A percentile compares a stretch with the other conserved stretches of the same genome.
Conservation (phyloP, 2,329 filamentous ascomycete species). For the Claviceps arundinis region DNA sequence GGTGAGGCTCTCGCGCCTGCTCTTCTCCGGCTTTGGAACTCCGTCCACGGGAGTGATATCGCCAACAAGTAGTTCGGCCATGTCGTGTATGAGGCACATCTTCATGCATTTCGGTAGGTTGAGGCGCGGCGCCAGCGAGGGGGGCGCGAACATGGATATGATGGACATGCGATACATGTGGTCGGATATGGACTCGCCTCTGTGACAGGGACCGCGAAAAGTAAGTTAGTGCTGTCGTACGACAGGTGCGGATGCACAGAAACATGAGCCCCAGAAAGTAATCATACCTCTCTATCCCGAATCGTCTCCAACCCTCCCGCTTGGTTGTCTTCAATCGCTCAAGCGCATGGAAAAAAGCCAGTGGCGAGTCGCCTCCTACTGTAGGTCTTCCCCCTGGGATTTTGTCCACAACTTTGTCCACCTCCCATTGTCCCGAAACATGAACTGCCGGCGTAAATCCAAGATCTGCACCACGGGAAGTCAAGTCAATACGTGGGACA, state of each 20-base stretch:
- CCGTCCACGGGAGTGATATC: slow-evolving; percentile 92
- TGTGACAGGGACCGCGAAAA: slow-evolving; percentile 13
- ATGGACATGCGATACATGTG: slow-evolving; percentile 99
- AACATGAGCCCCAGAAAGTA: not conserved
- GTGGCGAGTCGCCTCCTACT: slow-evolving; percentile 55
- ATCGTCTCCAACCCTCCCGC: slow-evolving; percentile 88
- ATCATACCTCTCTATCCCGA: slow-evolving; percentile 51
- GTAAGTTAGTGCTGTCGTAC: not conserved
- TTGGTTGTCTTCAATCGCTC: slow-evolving; percentile 93
- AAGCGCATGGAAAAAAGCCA: slow-evolving; percentile 90
- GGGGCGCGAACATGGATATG: slow-evolving; percentile 82
- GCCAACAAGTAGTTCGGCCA: slow-evolving; percentile 89
- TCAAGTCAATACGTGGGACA: not conserved
- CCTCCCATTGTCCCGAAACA: slow-evolving; percentile 37
- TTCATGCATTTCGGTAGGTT: slow-evolving; percentile 76
- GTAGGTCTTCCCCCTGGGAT: slow-evolving; percentile 41
- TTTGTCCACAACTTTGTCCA: slow-evolving; percentile 50
- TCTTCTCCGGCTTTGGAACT: slow-evolving; percentile 78
- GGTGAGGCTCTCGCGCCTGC: slow-evolving; percentile 67
- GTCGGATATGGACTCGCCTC: slow-evolving; percentile 84
- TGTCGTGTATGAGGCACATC: slow-evolving; percentile 95
- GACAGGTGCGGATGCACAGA: no score
- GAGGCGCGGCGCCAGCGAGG: slow-evolving; percentile 54
- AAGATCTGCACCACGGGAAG: slow-evolving; percentile 11
- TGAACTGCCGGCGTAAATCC: slow-evolving; percentile 24